phyloP scores from a whole-genome alignment of 805 yeast species.

The Saccharomycopsis amapae region DNA sequence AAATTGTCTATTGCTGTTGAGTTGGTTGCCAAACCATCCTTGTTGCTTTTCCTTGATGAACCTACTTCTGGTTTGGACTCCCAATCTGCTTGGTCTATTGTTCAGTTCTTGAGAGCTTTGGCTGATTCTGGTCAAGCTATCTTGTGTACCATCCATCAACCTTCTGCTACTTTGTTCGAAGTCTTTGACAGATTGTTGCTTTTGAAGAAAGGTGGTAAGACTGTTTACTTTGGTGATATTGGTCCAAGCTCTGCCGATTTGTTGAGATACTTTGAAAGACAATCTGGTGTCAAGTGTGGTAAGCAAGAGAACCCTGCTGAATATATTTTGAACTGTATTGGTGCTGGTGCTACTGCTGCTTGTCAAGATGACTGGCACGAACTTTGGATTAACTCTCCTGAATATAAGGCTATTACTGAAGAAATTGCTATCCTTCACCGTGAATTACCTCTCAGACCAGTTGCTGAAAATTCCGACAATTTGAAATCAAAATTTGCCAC shows the following conservation, averaged over 20 bases:
- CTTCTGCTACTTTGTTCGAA: conserved; percentile 52
- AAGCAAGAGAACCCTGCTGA: conserved; percentile 37
- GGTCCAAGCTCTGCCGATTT: conserved; percentile 47
- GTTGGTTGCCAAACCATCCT: conserved; percentile 47
- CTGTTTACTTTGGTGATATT: conserved; percentile 68
- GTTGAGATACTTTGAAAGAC: conserved; percentile 39
- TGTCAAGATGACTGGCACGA: conserved; percentile 27
- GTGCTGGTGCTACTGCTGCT: conserved; percentile 39
- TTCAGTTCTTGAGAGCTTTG: conserved; percentile 41
- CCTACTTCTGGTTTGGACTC: conserved; percentile 56
- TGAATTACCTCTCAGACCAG: conserved; percentile 21
- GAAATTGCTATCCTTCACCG: conserved; percentile 28
- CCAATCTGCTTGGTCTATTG: conserved; percentile 53
- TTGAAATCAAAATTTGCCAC: conserved; percentile 27
- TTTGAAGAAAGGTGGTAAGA: conserved; percentile 63
- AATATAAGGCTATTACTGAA: conserved; percentile 25
- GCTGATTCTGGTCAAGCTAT: conserved; percentile 50
- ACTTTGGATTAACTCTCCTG: conserved; percentile 24
- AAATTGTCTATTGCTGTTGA: conserved; percentile 48
- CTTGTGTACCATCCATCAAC: conserved; percentile 61
- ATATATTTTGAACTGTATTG: conserved; percentile 39
- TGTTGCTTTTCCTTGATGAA: conserved; percentile 48
- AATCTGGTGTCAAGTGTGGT: conserved; percentile 33
- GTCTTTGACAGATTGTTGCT: conserved; percentile 55
- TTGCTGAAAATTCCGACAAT: conserved; percentile 22